Evolutionary conservation across 192 early-diverging fungal genomes (phyloP).

Genomic region (Oehlia diaphana): DNA sequence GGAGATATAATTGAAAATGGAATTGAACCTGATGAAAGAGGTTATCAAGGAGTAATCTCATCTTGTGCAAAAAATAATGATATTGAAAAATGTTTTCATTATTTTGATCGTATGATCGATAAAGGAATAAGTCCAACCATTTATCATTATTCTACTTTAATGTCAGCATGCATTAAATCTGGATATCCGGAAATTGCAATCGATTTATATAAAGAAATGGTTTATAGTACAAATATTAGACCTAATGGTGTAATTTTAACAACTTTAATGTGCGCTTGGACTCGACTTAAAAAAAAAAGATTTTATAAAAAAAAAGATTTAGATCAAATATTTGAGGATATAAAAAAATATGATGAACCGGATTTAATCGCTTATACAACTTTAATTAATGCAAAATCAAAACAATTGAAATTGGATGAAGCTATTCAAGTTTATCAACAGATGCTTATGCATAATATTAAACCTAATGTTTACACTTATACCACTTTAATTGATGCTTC

Average conservation of each 20-base stretch:
- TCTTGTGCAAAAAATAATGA: background rate
- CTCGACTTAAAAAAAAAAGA: too few species aligned
- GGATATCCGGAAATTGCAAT: background rate
- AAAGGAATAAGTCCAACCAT: background rate
- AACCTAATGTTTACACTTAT: slow-evolving; percentile 21
- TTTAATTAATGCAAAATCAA: slow-evolving; percentile 18
- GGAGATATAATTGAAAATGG: background rate
- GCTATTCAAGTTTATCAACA: slow-evolving; percentile 19
- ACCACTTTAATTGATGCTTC: slow-evolving; percentile 15
- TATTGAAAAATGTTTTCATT: background rate
- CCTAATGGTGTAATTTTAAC: slow-evolving; percentile 5
- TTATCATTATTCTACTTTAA: slow-evolving; percentile 8
- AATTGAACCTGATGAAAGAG: background rate
- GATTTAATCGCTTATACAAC: slow-evolving; percentile 26
- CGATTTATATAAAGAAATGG: background rate
- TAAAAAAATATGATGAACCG: slow-evolving; percentile 12
- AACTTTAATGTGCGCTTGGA: background rate
- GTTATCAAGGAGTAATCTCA: background rate
- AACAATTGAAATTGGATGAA: background rate
- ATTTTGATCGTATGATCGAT: background rate
- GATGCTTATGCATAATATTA: slow-evolving; percentile 20
- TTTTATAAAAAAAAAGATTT: background rate
- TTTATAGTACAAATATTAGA: background rate
- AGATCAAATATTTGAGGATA: slow-evolving; percentile 14
- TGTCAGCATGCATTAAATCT: background rate